Evolutionary conservation across 176 grass and related monocot genomes (phyloP).

Genomic region (Poa annua): DNA sequence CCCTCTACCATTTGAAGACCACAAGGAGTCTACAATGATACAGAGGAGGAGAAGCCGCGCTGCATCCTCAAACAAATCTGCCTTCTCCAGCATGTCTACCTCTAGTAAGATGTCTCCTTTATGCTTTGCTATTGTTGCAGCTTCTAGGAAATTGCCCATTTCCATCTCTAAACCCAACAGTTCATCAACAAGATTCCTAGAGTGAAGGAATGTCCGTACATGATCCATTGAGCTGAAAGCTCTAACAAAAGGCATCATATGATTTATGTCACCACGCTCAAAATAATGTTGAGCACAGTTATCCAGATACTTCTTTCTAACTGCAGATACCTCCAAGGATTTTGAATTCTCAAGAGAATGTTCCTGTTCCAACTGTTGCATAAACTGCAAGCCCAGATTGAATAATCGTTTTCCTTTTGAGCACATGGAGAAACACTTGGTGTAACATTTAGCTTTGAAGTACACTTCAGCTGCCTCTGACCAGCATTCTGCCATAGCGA

Average conservation of each 20-base stretch:
- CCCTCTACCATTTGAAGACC: conserved; percentile 55
- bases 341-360: conserved; percentile 26
- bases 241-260: conserved; percentile 67
- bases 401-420: conserved; percentile 56
- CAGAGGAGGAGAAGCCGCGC: conserved; percentile 54
- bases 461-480: conserved; percentile 58
- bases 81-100: conserved; percentile 65
- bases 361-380: conserved; percentile 57
- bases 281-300: conserved; percentile 52
- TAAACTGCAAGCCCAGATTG: conserved; percentile 45
- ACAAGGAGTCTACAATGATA: conserved; percentile 56
- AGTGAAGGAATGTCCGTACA: conserved; percentile 50
- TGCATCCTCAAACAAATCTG: conserved; percentile 55
- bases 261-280: conserved; percentile 51
- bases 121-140: conserved; percentile 54
- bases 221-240: conserved; percentile 55
- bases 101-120: conserved; percentile 66
- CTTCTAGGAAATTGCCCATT: conserved; percentile 70
- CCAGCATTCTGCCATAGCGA: conserved; percentile 53
- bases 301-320: conserved; percentile 47
- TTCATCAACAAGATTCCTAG: conserved; percentile 55
- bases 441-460: conserved; percentile 68
- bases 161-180: conserved; percentile 67
- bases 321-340: conserved; percentile 17
- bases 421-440: conserved; percentile 63